Evolutionary conservation across 805 yeast genomes (phyloP), one percentile per base, ranked within the genome.

Genomic region (Kuraishia ogatae): DNA sequence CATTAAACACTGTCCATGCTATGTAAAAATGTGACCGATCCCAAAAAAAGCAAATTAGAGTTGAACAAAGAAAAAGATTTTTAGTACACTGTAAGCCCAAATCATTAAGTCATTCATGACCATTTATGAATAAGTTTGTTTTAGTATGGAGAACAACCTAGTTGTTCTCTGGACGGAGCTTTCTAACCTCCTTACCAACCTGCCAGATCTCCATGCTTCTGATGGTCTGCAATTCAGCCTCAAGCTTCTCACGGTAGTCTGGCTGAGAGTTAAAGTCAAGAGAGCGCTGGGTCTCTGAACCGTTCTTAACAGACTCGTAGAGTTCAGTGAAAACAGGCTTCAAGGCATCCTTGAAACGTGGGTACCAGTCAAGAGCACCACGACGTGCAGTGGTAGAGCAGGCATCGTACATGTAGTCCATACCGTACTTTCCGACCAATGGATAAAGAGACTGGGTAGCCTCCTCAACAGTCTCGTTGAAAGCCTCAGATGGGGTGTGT

Each of bases 401-500:
- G 69, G 99, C 99, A 74, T 94, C 98, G 85, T 94, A 94, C 99
- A 94, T 94, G 93, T 94, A 94, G 80, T 94, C 99, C 99, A 94
- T 94, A 81, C 99, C 99, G 84, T 94, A 89, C 79, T 90, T 91
- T 80, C 99, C 99, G 67, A 94, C 77, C 82, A 94, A 86, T 78
- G 99, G 99, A 89, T 94, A 94, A 70, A 94, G 83, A 56, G 98
- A 94, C 82, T 94, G 99, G 62, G 99, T 94, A 64, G 99, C 99
- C 82, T 94, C 99, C 84, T 94, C 99, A 66, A 94, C 99, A 66
- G 99, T 94, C 84, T 94, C 99, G 80, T 94, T 94, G 92, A 94
- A 94, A 68, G 99, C 98, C 83, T 94, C 99, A 59, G 97, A 90
- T 81, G 99, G 99, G 64, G 97, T 83, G 86, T 94, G 99, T 64